A percentile compares a stretch with the other conserved stretches of the same genome.
Conservation (phyloP, 257 asterid species). For the Nicotiana noctiflora region DNA sequence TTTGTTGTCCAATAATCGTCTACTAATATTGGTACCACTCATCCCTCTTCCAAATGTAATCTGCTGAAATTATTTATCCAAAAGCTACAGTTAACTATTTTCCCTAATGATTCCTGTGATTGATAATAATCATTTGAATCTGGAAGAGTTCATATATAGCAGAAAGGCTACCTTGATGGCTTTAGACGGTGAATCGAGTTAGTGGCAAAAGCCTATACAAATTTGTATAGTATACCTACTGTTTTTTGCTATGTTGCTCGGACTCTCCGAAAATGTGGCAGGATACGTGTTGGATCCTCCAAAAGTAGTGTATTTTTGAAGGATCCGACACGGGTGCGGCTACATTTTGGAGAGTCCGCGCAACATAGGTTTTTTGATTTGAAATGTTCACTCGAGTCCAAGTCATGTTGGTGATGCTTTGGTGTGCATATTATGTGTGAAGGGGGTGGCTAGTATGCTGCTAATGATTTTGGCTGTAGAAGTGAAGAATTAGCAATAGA, state of each 20-base stretch:
- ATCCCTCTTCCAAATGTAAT: neutral
- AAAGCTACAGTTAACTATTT: neutral
- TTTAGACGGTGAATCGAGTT: neutral
- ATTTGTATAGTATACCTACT: neutral
- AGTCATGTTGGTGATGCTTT: neutral
- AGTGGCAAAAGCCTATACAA: neutral
- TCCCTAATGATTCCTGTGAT: neutral
- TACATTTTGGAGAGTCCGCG: too few species aligned
- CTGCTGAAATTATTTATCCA: neutral
- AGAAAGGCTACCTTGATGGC: neutral
- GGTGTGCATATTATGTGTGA: slow-evolving; percentile 1
- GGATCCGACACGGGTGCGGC: too few species aligned
- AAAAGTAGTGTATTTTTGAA: too few species aligned
- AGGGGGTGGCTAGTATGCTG: neutral
- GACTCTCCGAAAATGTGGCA: too few species aligned
- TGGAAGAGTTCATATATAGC: neutral
- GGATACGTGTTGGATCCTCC: too few species aligned
- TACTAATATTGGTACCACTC: slow-evolving; percentile 67
- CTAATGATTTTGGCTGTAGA: neutral
- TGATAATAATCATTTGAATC: neutral
- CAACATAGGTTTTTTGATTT: too few species aligned
- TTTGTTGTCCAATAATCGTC: slow-evolving; percentile 64
- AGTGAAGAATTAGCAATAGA: neutral
- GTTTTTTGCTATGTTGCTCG: too few species aligned
- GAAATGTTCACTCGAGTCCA: neutral